Conservation (phyloP, 257 asterid species). For the Przewalskia tangutica region DNA sequence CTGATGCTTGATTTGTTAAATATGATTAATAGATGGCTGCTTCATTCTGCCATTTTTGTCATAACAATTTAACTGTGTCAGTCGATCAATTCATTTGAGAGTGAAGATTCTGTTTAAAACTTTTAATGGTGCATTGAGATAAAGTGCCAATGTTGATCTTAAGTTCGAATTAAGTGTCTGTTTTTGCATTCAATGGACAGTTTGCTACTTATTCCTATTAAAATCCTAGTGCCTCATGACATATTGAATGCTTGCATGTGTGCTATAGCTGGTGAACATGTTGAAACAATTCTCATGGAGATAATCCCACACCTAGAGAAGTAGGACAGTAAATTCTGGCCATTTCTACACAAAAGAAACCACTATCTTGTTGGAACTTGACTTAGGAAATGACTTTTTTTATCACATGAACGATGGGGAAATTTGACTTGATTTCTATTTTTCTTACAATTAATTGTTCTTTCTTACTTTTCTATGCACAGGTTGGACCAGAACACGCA, state of each 20-base stretch:
- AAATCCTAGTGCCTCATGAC: neutral
- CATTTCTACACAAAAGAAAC: neutral
- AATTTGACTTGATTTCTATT: neutral
- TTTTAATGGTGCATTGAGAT: neutral
- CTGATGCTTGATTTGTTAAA: neutral
- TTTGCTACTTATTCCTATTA: neutral
- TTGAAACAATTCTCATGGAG: neutral
- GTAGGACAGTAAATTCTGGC: neutral
- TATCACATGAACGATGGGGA: neutral
- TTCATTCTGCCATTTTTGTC: neutral
- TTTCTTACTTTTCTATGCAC: neutral
- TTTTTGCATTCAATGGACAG: neutral
- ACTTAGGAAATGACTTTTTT: neutral
- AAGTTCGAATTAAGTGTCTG: neutral
- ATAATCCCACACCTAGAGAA: neutral
- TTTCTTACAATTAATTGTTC: neutral
- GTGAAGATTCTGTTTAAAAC: neutral
- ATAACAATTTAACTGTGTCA: too few species aligned
- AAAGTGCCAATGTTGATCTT: neutral
- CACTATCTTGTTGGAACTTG: neutral
- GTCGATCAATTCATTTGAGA: neutral
- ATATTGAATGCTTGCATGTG: neutral
- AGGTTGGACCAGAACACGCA: conserved; percentile 97
- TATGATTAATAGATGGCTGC: neutral
- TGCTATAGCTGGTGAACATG: neutral